A percentile compares a stretch with the other conserved stretches of the same genome.
phyloP scores from a whole-genome alignment of 1,284 basidiomycete species.

The Somion occarium region DNA sequence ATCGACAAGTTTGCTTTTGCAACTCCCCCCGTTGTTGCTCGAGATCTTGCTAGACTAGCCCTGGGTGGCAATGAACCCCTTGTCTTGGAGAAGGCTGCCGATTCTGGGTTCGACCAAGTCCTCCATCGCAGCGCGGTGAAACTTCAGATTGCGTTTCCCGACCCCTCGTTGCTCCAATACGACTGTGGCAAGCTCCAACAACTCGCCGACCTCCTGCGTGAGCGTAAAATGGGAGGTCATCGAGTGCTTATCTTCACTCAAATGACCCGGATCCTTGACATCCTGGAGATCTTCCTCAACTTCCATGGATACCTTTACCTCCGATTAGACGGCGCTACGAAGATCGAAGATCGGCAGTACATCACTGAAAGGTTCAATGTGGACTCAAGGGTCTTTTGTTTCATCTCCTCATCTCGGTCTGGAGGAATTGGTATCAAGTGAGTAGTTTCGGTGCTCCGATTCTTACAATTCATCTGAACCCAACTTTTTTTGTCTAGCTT shows the following conservation, averaged over 20 bases:
- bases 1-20: slow-evolving; percentile 81
- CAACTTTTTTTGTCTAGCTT: slow-evolving; percentile 41
- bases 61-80: slow-evolving; percentile 41
- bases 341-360: slow-evolving; percentile 93
- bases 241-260: slow-evolving; percentile 95
- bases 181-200: slow-evolving; percentile 96
- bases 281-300: slow-evolving; percentile 91
- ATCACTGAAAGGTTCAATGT: slow-evolving; percentile 97
- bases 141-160: slow-evolving; percentile 92
- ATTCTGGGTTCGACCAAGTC: slow-evolving; percentile 55
- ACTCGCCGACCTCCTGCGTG: slow-evolving; percentile 73
- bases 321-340: slow-evolving; percentile 90
- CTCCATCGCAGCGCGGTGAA: slow-evolving; percentile 78
- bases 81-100: slow-evolving; percentile 27
- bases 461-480: slow-evolving; percentile 6
- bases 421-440: slow-evolving; percentile 97
- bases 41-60: slow-evolving; percentile 64
- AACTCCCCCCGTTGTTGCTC: slow-evolving; percentile 77
- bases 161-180: slow-evolving; percentile 87
- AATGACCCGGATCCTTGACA: slow-evolving; percentile 94
- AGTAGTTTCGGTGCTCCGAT: slow-evolving; percentile 22
- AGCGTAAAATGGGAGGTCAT: slow-evolving; percentile 84
- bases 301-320: slow-evolving; percentile 94
- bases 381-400: slow-evolving; percentile 86
- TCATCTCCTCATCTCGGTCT: slow-evolving; percentile 90